Base-by-base conservation (phyloP, 805 yeast genomes). In the Ogataea haglerorum region DNA sequence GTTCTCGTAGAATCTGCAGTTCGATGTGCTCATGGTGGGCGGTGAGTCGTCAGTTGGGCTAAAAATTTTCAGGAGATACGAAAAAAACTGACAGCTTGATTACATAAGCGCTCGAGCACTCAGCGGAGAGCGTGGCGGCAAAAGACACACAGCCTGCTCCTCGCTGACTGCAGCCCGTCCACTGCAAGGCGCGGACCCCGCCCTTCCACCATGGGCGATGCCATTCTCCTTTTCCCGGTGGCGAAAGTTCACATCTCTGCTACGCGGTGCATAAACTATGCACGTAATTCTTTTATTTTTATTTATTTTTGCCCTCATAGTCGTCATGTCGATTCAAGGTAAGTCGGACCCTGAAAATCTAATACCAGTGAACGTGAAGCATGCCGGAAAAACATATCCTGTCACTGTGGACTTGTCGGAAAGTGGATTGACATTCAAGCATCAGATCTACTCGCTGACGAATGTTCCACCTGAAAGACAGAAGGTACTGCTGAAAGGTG, bases 1-100 rank as follows among this genome's bases (percentile, higher is more conserved):
- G 79, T 90, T 93, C 69, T 91, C 99, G 66, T 93, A 93, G 70
- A 85, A 93, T 72, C 99, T 84, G 73, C 96, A 90, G 65, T 86
- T 82, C 34, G 95, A 82, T 29, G 86, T 79, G 59, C 90, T 82
- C 95, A 87, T 86, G 29, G 37, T 38, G 34, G 37, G 42, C n/a
- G 22, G 22, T 38, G 42, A 33, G 42, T 38, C 42, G 42, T 17
- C 28, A 36, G 42, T 17, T 38, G 42, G 33, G 16, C 37, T 38
- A 38, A 38, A 38, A 30, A 41, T 31, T 36, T 36, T 36, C 45
- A 32, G 32, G 22, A 34, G 22, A 26, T 36, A 19, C 22, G 34
- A 19, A 41, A 15, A 22, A 19, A 7, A 19, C 3, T 6, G 10
- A 19, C 9, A 19, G 21, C 13, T n/a, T 8, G 14, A n/a, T 14